Evolutionary conservation across 164 flowering plant genomes (phyloP), one percentile per base, ranked within the genome.

Genomic region (Hamamelis virginiana): DNA sequence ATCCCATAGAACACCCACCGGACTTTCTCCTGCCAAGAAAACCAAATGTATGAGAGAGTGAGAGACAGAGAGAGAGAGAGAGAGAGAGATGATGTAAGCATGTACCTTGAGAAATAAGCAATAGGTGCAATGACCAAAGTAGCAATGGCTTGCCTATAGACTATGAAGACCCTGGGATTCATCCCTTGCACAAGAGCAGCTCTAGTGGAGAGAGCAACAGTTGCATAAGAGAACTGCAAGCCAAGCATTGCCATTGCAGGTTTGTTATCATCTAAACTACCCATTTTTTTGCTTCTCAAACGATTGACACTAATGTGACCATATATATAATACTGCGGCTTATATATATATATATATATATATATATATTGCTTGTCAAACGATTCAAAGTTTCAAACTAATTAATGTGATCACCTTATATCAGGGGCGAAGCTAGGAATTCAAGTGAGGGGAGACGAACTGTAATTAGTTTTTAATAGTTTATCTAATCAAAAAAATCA

Each of bases 101-200:
- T n/a, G n/a, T n/a, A 78, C 79, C 82, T 72, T 22, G 84, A 57
- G 71, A 86, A 66, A 66, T 57, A 82, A 26, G 90, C 88, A 0
- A 84, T 33, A 22, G 94, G 94, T 33, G 87, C 80, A 68, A 89
- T 60, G 66, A 84, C 59, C 55, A 84, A 50, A 60, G 88, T 82
- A 56, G 94, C 92, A 4, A 86, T 69, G 58, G 81, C 86, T 72
- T 90, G 92, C 55, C 92, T 80, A 57, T 90, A 92, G 64, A 88
- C 85, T 11, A 89, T 87, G 68, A 87, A 85, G 10, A 92, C 87
- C 47, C 79, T 74, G 21, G 94, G 86, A 56, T 81, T 89, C 84
- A 87, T 69, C 21, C 90, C 97, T 51, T 87, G 56, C 18, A 86
- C 45, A 43, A 90, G 76, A 41, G 92, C 89, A 63, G 78, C 81